These are phyloP conservation scores for Phytophthora sp. DNA, from an alignment of 352 stramenopile species.

Conservation along the genomic window DNA sequence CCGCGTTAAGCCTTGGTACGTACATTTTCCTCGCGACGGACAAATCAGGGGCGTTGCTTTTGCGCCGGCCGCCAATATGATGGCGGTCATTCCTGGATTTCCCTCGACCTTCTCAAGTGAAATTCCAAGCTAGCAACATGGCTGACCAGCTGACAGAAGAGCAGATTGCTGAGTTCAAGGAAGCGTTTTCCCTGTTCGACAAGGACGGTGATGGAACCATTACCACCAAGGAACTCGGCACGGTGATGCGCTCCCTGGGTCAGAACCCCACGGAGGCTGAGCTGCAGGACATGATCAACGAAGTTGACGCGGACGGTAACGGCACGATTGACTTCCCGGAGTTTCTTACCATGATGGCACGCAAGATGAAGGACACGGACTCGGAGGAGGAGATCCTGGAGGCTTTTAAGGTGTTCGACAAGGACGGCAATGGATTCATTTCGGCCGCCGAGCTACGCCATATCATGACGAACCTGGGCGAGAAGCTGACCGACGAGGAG, in stretches of 20 bases:
- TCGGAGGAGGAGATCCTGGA: constrained; percentile 99
- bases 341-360: constrained; percentile 99
- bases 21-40: background rate
- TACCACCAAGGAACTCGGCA: constrained; percentile 99
- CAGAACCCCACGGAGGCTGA: constrained; percentile 98
- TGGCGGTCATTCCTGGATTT: constrained; percentile 72
- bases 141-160: constrained; percentile 92
- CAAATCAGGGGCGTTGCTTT: constrained; percentile 4
- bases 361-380: constrained; percentile 99
- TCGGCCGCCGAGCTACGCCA: constrained; percentile 97
- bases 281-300: constrained; percentile 99
- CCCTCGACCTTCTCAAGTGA: constrained; percentile 43
- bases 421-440: constrained; percentile 99
- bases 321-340: constrained; percentile 99
- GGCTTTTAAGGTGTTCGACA: constrained; percentile 99
- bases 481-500: constrained; percentile 99
- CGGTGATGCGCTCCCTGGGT: constrained; percentile 98
- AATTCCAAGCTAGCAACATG: constrained; percentile 56
- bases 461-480: constrained; percentile 99
- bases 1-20: constrained; percentile 9
- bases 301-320: constrained; percentile 99
- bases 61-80: background rate
- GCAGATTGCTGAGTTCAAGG: constrained; percentile 99
- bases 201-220: constrained; percentile 99
- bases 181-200: constrained; percentile 99